These are phyloP conservation scores for Chalaropsis thielavioides DNA, from an alignment of 2,329 filamentous ascomycete species.

Conservation along the genomic window DNA sequence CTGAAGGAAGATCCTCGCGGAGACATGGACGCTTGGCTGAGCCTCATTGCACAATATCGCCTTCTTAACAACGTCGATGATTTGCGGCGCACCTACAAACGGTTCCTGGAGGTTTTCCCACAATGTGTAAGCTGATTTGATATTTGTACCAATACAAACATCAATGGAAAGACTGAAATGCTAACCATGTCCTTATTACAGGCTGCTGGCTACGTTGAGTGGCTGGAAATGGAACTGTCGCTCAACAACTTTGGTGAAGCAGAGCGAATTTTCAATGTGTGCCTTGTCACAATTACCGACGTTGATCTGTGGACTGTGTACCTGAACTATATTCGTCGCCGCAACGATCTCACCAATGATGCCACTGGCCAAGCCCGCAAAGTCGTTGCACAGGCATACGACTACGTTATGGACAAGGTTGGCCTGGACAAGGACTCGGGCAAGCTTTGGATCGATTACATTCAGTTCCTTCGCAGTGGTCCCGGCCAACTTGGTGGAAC, in stretches of 20 bases:
- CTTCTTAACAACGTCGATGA: constrained; percentile 71
- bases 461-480: constrained; percentile 79
- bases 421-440: constrained; percentile 86
- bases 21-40: constrained; percentile 82
- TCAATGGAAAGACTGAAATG: constrained; percentile 17
- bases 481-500: constrained; percentile 75
- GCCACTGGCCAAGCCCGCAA: constrained; percentile 59
- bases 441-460: constrained; percentile 84
- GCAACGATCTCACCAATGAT: constrained; percentile 73
- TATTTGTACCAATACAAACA: neutral
- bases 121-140: constrained; percentile 54
- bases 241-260: constrained; percentile 68
- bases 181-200: constrained; percentile 27
- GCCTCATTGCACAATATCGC: constrained; percentile 71
- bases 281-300: constrained; percentile 63
- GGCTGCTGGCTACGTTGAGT: constrained; percentile 85
- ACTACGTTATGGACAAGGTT: constrained; percentile 79
- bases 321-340: constrained; percentile 83
- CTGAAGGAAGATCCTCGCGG: constrained; percentile 86
- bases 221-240: constrained; percentile 77
- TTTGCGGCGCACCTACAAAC: constrained; percentile 63
- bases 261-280: constrained; percentile 70
- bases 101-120: constrained; percentile 79
- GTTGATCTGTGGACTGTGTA: constrained; percentile 86
- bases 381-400: constrained; percentile 73